Conservation (phyloP, 495 filamentous ascomycete genomes). For the Lasiosphaeris hirsuta region DNA sequence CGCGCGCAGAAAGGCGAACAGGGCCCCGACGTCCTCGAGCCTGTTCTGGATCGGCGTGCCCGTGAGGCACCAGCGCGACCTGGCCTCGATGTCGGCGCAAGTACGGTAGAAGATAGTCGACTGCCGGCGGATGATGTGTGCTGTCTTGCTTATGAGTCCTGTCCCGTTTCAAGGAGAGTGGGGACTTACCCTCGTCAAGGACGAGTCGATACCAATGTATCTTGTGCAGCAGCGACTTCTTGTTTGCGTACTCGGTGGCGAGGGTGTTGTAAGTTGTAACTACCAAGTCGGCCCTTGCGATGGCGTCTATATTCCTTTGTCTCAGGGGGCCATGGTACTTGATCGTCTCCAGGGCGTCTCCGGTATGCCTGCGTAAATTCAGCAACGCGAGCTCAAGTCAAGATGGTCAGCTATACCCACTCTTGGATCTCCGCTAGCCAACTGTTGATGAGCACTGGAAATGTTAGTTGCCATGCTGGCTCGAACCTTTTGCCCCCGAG, state of each 20-base stretch:
- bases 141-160: neutral
- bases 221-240: conserved; percentile 13
- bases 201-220: conserved; percentile 17
- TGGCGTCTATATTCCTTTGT: conserved; percentile 5
- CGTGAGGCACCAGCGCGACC: conserved; percentile 45
- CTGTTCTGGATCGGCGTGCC: conserved; percentile 52
- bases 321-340: conserved; percentile 36
- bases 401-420: conserved; percentile 14
- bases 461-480: neutral
- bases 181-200: conserved; percentile 17
- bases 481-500: neutral
- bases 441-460: conserved; percentile 22
- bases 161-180: neutral
- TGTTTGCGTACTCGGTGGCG: conserved; percentile 24
- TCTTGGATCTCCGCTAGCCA: conserved; percentile 30
- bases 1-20: conserved; percentile 45
- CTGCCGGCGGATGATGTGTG: conserved; percentile 17
- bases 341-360: conserved; percentile 22
- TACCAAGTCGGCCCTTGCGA: conserved; percentile 23
- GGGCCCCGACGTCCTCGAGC: conserved; percentile 47
- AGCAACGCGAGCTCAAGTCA: neutral
- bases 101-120: conserved; percentile 16
- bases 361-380: conserved; percentile 23
- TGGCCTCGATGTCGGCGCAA: conserved; percentile 29
- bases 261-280: conserved; percentile 19